Evolutionary conservation across 495 filamentous ascomycete genomes (phyloP), one percentile per base, ranked within the genome.

Genomic region (Parathielavia appendiculata): DNA sequence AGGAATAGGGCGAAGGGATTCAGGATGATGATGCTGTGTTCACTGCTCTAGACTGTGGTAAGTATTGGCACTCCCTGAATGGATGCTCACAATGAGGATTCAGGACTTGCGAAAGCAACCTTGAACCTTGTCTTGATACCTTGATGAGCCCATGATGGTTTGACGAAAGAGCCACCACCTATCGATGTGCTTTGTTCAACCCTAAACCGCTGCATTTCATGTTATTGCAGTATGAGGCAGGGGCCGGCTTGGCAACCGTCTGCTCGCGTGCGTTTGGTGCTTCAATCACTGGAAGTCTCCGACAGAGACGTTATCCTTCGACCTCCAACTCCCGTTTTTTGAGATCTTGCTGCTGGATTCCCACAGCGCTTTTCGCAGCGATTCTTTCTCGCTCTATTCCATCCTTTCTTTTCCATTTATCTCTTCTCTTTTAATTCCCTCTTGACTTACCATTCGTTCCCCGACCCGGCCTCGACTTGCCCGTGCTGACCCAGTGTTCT

Each of bases 141-240:
- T 30, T 30, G 26, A 30, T 30, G 26, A 2, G 26, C 26, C 26
- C 26, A 6, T 30, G 41, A 44, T 4, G 12, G 14, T 20, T 17
- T 4, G 36, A 39, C 4, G 11, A 13, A 11, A 16, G 14, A 3
- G 36, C 36, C 14, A 17, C 34, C 47, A 38, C 7, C 30, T 9
- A 20, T 1, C 26, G 3, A 2, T 3, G 26, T 30, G 3, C 26
- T 30, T 30, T 30, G 26, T 6, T 30, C 2, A 55, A 38, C 53
- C 53, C 53, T 56, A 56, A 56, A 41, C 53, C 53, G 26, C 26
- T n/a, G n/a, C n/a, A n/a, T 30, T 22, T 9, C 2, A 12, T 16
- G 39, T 34, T 17, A 35, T n/a, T n/a, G n/a, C n/a, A n/a, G n/a
- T n/a, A n/a, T n/a, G n/a, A n/a, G n/a, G n/a, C n/a, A 43, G 53